A percentile compares a stretch with the other conserved stretches of the same genome.
Conservation (phyloP, 2,329 filamentous ascomycete species). For the Fusarium anthophilum region DNA sequence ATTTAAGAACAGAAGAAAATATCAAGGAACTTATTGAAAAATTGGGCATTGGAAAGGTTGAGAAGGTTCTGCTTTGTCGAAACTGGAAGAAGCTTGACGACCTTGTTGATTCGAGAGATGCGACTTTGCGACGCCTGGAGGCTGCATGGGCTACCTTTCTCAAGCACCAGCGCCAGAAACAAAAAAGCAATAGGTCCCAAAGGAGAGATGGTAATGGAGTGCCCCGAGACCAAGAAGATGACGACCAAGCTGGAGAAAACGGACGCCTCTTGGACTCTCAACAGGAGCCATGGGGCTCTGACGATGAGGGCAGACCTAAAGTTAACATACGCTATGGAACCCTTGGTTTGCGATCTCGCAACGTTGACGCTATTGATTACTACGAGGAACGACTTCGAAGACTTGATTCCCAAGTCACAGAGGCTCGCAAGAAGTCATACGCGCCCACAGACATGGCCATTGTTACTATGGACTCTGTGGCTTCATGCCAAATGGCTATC, state of each 20-base stretch:
- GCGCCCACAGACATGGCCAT: constrained; percentile 86
- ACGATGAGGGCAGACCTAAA: constrained; percentile 68
- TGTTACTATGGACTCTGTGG: constrained; percentile 96
- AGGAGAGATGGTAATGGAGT: constrained; percentile 20
- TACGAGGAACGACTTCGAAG: constrained; percentile 86
- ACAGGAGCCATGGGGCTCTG: constrained; percentile 41
- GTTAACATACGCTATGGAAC: constrained; percentile 82
- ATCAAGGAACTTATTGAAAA: constrained; percentile 90
- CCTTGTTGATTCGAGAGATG: constrained; percentile 73
- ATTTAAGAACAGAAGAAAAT: constrained; percentile 81
- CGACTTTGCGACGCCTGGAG: constrained; percentile 77
- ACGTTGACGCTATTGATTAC: constrained; percentile 92
- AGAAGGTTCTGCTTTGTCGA: constrained; percentile 85
- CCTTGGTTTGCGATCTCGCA: constrained; percentile 74
- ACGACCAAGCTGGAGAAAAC: constrained; percentile 63
- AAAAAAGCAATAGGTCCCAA: not conserved
- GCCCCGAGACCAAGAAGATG: constrained; percentile 45
- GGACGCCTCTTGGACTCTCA: constrained; percentile 67
- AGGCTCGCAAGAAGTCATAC: constrained; percentile 79
- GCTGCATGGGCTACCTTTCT: constrained; percentile 80
- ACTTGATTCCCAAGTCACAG: constrained; percentile 78
- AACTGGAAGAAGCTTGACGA: constrained; percentile 86
- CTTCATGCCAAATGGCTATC: constrained; percentile 92
- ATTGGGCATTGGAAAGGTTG: constrained; percentile 88
- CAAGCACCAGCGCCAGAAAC: constrained; percentile 31